Evolutionary conservation across 306 rosid genomes (phyloP).

Genomic region (Prunus persica): DNA sequence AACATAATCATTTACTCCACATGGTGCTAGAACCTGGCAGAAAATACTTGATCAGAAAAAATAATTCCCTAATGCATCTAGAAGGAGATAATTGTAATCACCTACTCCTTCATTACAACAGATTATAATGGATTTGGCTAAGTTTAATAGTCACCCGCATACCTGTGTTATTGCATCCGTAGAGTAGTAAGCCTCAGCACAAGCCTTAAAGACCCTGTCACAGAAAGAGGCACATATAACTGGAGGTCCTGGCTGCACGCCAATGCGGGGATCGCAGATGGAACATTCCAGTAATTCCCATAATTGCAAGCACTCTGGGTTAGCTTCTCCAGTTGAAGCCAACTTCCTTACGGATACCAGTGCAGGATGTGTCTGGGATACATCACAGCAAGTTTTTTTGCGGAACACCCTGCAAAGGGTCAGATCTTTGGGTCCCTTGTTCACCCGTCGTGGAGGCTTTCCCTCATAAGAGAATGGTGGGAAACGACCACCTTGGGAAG

Average conservation of each 20-base stretch:
- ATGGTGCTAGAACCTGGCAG: conserved; percentile 82
- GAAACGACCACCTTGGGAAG: conserved; percentile 88
- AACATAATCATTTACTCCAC: conserved; percentile 92
- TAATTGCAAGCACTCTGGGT: conserved; percentile 74
- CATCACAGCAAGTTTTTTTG: conserved; percentile 80
- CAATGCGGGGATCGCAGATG: conserved; percentile 79
- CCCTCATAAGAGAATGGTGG: conserved; percentile 75
- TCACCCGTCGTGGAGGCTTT: conserved; percentile 57
- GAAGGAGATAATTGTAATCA: conserved; percentile 11
- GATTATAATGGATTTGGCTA: not conserved
- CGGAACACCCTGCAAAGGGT: conserved; percentile 83
- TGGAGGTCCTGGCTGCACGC: conserved; percentile 82
- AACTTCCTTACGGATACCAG: conserved; percentile 68
- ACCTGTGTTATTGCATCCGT: conserved; percentile 85
- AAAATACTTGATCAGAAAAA: conserved; percentile 33
- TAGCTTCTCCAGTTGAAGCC: conserved; percentile 83
- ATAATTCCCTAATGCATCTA: not conserved
- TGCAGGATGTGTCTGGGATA: conserved; percentile 79
- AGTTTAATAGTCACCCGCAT: not conserved
- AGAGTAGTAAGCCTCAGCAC: conserved; percentile 89
- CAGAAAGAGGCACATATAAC: conserved; percentile 75
- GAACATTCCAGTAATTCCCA: conserved; percentile 96
- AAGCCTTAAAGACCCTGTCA: conserved; percentile 63
- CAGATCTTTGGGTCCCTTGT: conserved; percentile 72
- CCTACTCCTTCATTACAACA: not conserved